Percentiles rank a stretch among this genome's conserved stretches.
phyloP scores from a whole-genome alignment of 1,284 basidiomycete genomes.

The Leccinum olivaceoglutinosum region DNA sequence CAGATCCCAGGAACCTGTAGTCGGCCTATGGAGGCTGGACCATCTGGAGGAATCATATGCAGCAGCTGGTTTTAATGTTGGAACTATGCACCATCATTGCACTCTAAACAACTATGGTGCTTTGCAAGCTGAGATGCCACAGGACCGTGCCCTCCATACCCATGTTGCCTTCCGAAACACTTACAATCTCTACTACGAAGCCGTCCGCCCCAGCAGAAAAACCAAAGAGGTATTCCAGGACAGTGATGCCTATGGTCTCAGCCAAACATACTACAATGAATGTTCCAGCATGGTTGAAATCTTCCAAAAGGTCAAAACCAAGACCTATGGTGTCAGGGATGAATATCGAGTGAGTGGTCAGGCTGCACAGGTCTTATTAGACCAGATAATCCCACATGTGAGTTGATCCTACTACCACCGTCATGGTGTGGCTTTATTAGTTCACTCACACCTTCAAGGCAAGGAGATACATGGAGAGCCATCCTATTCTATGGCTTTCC shows the following conservation, averaged over 20 bases:
- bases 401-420: background rate
- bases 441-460: background rate
- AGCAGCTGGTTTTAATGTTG: background rate
- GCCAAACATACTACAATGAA: background rate
- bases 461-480: background rate
- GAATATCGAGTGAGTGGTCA: constrained; percentile 7
- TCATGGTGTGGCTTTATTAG: no score
- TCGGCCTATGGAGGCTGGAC: background rate
- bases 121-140: background rate
- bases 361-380: constrained; percentile 3
- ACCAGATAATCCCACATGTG: background rate
- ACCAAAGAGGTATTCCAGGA: background rate
- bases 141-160: background rate
- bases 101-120: background rate
- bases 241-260: constrained; percentile 13
- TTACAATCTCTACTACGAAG: constrained; percentile 14
- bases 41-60: background rate
- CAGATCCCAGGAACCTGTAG: no score
- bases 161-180: constrained; percentile 11
- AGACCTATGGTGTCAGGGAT: constrained; percentile 9
- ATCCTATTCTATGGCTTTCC: constrained; percentile 9
- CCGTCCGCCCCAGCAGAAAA: background rate
- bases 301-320: background rate
- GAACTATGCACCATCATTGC: background rate
- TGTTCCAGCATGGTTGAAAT: background rate